Conservation (phyloP, 805 yeast genomes). For the Millerozyma acaciae region DNA sequence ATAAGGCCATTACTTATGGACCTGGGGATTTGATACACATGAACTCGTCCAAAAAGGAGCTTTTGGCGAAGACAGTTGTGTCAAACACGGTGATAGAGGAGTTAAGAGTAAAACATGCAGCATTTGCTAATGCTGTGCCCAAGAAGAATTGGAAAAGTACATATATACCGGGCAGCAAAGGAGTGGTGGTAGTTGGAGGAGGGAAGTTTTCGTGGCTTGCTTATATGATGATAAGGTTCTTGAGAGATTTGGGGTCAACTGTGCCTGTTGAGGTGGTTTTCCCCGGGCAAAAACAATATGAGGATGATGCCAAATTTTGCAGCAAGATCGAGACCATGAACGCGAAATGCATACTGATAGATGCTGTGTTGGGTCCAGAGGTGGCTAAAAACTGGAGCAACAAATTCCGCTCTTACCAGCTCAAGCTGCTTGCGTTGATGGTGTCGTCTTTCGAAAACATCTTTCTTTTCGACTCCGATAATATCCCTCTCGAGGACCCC, state of each 20-base stretch:
- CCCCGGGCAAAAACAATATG: slow-evolving; percentile 30
- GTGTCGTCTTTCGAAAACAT: slow-evolving; percentile 31
- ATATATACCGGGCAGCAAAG: slow-evolving; percentile 21
- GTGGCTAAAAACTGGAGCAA: slow-evolving; percentile 33
- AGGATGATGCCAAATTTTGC: slow-evolving; percentile 42
- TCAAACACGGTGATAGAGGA: neutral
- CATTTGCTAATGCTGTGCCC: slow-evolving; percentile 20
- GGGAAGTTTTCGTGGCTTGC: slow-evolving; percentile 33
- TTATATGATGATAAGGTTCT: slow-evolving; percentile 25
- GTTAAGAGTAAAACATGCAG: slow-evolving; percentile 16
- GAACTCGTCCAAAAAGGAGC: neutral
- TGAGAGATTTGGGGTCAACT: slow-evolving; percentile 34
- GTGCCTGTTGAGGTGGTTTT: slow-evolving; percentile 39
- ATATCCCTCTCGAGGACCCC: slow-evolving; percentile 26
- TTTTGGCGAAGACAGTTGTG: neutral
- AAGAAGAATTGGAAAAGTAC: slow-evolving; percentile 13
- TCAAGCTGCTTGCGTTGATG: slow-evolving; percentile 51
- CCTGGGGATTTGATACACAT: neutral
- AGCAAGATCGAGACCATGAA: slow-evolving; percentile 55
- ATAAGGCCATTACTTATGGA: slow-evolving; percentile 1
- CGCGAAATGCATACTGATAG: slow-evolving; percentile 62
- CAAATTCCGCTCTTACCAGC: slow-evolving; percentile 61
- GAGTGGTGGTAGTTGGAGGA: slow-evolving; percentile 35
- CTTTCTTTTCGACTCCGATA: slow-evolving; percentile 33
- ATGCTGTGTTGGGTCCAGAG: slow-evolving; percentile 48